Conservation (phyloP, 495 filamentous ascomycete species). For the Chaetomium cochliodes region DNA sequence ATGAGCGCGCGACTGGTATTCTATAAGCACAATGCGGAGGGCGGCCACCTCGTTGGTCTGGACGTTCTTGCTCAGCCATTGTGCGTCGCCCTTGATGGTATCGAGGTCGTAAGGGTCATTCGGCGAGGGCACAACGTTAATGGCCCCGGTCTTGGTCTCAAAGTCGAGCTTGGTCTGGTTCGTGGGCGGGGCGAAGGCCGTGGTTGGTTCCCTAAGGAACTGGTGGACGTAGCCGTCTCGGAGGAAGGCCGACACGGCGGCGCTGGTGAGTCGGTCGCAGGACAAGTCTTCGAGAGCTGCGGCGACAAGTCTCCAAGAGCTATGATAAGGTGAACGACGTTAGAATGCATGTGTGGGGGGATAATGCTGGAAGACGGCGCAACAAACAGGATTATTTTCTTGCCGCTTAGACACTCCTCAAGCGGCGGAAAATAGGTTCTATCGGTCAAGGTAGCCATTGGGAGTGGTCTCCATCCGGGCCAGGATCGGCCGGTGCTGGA, state of each 20-base stretch:
- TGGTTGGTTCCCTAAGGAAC: conserved; percentile 63
- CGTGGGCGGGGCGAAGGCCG: conserved; percentile 59
- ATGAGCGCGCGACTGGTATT: conserved; percentile 75
- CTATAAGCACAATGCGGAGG: conserved; percentile 73
- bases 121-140: conserved; percentile 71
- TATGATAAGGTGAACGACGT: conserved; percentile 55
- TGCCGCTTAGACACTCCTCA: conserved; percentile 48
- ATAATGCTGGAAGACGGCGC: conserved; percentile 49
- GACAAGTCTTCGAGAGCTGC: conserved; percentile 59
- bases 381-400: conserved; percentile 45
- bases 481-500: conserved; percentile 12
- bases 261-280: conserved; percentile 46
- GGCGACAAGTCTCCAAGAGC: conserved; percentile 76
- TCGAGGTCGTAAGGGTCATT: conserved; percentile 70
- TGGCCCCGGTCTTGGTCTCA: conserved; percentile 86
- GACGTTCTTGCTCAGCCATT: conserved; percentile 77
- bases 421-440: conserved; percentile 50
- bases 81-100: conserved; percentile 78
- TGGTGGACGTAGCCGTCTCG: conserved; percentile 63
- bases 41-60: conserved; percentile 79
- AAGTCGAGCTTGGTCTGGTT: conserved; percentile 66
- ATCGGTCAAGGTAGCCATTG: conserved; percentile 64
- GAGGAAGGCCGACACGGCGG: conserved; percentile 61
- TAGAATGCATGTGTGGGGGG: conserved; percentile 7
- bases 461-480: conserved; percentile 46